Evolutionary conservation across 108 stramenopile genomes (phyloP).

Genomic region (Conticribra guillardii): DNA sequence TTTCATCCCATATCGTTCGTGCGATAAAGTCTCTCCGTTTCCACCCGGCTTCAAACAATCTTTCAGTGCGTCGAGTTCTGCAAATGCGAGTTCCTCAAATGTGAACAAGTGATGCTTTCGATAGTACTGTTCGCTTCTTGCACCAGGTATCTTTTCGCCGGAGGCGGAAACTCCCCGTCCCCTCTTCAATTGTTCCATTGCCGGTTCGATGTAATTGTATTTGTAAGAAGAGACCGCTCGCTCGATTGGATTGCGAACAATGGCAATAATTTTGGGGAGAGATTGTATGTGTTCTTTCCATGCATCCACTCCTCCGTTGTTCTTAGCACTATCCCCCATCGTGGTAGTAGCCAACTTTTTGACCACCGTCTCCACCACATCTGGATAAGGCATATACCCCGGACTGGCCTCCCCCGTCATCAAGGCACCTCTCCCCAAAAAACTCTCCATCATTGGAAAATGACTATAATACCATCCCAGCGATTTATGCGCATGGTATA

Average conservation of each 20-base stretch:
- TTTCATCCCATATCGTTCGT: constrained; percentile 4
- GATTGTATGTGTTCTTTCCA: constrained; percentile 25
- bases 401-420: constrained; percentile 91
- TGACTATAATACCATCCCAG: constrained; percentile 78
- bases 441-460: constrained; percentile 71
- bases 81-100: constrained; percentile 78
- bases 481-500: constrained; percentile 25
- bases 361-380: constrained; percentile 33
- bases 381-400: constrained; percentile 71
- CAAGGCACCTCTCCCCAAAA: constrained; percentile 72
- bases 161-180: constrained; percentile 31
- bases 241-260: constrained; percentile 80
- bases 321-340: background rate
- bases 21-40: constrained; percentile 34
- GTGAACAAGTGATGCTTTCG: constrained; percentile 58
- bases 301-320: constrained; percentile 18
- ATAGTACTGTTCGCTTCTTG: constrained; percentile 54
- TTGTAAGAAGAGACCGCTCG: constrained; percentile 76
- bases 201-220: constrained; percentile 81
- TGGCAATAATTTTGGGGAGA: constrained; percentile 59
- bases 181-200: constrained; percentile 45
- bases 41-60: constrained; percentile 60
- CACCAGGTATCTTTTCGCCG: constrained; percentile 30
- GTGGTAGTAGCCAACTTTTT: constrained; percentile 11
- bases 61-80: constrained; percentile 68